Percentiles rank a stretch among this genome's conserved stretches.
Evolutionary conservation across 306 rosid genomes (phyloP).

Genomic region (Cicer bijugum): DNA sequence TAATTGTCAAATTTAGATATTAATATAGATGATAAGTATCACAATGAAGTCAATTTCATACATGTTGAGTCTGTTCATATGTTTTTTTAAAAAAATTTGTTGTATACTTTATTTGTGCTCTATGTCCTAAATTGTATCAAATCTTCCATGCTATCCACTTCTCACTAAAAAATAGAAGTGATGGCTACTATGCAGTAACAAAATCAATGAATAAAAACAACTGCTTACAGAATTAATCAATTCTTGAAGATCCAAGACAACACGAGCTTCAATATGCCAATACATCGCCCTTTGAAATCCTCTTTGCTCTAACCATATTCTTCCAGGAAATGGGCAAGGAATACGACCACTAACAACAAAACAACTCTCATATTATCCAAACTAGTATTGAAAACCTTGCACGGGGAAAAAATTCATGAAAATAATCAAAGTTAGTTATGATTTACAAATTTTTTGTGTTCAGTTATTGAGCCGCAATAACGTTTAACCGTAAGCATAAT

Average conservation of each 20-base stretch:
- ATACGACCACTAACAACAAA: conserved; percentile 63
- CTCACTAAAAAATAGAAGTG: neutral
- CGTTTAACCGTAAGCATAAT: neutral
- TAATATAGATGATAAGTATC: neutral
- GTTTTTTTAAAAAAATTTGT: neutral
- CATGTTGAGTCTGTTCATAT: neutral
- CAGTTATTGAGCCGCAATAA: no score
- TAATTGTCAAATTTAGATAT: neutral
- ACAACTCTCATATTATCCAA: conserved; percentile 16
- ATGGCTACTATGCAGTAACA: conserved; percentile 25
- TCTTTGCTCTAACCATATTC: conserved; percentile 95
- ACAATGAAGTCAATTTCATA: neutral
- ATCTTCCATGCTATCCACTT: conserved; percentile 13
- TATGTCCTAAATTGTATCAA: neutral
- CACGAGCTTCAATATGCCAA: conserved; percentile 99
- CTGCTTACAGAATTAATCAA: conserved; percentile 64
- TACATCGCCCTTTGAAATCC: conserved; percentile 90
- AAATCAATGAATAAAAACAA: neutral
- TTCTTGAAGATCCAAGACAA: conserved; percentile 93
- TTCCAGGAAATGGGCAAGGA: conserved; percentile 87
- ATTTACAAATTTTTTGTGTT: no score
- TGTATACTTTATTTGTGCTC: neutral
- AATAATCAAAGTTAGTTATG: no score
- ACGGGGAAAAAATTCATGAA: no score
- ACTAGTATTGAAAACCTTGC: neutral